Percentiles rank a stretch among this genome's conserved stretches.
phyloP scores from a whole-genome alignment of 345 rosid genomes.

The Psidium guajava region DNA sequence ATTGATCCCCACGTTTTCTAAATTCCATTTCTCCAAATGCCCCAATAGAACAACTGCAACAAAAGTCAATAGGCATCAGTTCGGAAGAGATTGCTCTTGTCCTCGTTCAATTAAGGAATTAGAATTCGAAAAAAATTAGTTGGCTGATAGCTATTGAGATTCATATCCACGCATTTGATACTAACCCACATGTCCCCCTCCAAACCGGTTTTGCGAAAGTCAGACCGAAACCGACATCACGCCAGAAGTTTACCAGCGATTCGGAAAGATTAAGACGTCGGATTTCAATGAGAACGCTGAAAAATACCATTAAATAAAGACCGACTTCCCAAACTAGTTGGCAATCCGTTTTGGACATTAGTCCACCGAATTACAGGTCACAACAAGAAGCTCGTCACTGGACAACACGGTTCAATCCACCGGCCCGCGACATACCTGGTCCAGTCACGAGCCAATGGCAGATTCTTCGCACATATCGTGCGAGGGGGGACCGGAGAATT shows the following conservation, averaged over 20 bases:
- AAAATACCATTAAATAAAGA: not conserved
- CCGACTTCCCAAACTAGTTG: not conserved
- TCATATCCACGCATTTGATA: not conserved
- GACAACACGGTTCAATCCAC: not conserved
- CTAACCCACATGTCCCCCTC: not conserved
- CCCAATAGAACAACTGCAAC: not conserved
- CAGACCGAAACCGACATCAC: not conserved
- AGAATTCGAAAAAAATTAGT: not conserved
- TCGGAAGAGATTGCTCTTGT: not conserved
- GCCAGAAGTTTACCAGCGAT: not conserved
- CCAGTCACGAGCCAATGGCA: not conserved
- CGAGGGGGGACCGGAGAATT: not conserved
- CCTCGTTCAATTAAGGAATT: not conserved
- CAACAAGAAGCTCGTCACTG: not conserved
- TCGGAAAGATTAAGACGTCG: not conserved
- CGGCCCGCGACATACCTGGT: not conserved
- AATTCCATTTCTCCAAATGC: not conserved
- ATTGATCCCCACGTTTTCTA: not conserved
- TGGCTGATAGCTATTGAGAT: not conserved
- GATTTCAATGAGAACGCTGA: not conserved
- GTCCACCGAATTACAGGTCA: not conserved
- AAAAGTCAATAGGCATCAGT: not conserved
- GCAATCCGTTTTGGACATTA: not conserved
- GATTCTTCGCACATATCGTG: not conserved
- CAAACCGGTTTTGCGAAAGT: not conserved